Evolutionary conservation across 495 filamentous ascomycete genomes (phyloP).

Genomic region (Elasticomyces elasticus): DNA sequence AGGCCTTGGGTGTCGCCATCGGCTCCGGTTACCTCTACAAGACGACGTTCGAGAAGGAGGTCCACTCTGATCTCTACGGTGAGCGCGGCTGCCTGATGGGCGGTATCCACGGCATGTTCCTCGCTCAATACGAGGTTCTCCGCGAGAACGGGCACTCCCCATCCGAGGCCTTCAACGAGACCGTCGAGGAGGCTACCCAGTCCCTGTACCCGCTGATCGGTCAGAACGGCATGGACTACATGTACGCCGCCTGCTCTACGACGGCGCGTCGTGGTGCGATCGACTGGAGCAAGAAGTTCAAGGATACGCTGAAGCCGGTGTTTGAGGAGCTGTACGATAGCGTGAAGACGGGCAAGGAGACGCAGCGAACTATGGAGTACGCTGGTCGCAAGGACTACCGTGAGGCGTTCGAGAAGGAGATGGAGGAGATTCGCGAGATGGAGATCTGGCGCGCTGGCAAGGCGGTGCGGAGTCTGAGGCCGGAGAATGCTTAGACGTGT

Average conservation of each 20-base stretch:
- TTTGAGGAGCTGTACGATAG: conserved; percentile 94
- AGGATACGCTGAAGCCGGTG: conserved; percentile 91
- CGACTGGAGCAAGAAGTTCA: conserved; percentile 93
- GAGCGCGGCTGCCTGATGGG: conserved; percentile 99
- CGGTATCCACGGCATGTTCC: conserved; percentile 99
- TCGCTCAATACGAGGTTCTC: conserved; percentile 99
- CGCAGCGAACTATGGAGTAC: conserved; percentile 85
- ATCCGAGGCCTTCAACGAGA: conserved; percentile 98
- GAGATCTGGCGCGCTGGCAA: conserved; percentile 99
- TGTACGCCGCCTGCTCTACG: conserved; percentile 99
- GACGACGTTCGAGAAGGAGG: conserved; percentile 99
- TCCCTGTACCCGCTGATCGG: conserved; percentile 94
- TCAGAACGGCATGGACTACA: conserved; percentile 98
- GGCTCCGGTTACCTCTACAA: conserved; percentile 98
- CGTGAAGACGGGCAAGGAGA: conserved; percentile 83
- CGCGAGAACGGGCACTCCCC: conserved; percentile 95
- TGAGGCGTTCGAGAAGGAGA: conserved; percentile 89
- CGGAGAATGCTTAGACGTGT: conserved; percentile 26
- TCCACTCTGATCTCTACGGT: conserved; percentile 97
- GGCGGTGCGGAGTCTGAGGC: conserved; percentile 58
- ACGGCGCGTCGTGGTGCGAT: conserved; percentile 97
- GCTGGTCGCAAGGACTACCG: conserved; percentile 91
- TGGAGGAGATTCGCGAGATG: conserved; percentile 88
- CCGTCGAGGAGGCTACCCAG: conserved; percentile 98
- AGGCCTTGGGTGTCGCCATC: conserved; percentile 92